A percentile compares a stretch with the other conserved stretches of the same genome.
Conservation (phyloP, 345 rosid genomes). For the Syzygium aqueum region DNA sequence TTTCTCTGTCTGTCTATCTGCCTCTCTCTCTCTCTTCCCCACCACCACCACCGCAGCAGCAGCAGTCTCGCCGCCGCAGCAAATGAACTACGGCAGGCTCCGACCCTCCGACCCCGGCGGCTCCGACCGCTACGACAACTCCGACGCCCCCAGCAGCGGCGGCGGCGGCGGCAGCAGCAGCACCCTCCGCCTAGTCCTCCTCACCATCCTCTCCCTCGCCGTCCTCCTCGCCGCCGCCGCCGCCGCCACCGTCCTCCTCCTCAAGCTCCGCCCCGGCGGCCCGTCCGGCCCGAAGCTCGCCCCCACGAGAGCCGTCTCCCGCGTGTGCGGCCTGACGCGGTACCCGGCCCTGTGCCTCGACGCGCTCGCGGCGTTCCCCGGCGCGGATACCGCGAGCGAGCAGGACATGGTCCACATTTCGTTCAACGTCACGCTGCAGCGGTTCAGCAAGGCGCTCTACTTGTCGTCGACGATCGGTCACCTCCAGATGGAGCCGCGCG, state of each 20-base stretch:
- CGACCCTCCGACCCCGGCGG: slow-evolving; percentile 9
- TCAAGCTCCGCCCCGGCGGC: slow-evolving; percentile 9
- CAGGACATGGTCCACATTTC: slow-evolving; percentile 86
- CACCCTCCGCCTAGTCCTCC: slow-evolving; percentile 29
- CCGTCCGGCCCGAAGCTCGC: background rate
- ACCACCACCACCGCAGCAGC: background rate
- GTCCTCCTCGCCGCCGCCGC: slow-evolving; percentile 55
- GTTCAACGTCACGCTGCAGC: slow-evolving; percentile 86
- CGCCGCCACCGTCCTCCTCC: slow-evolving; percentile 28
- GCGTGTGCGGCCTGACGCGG: slow-evolving; percentile 53
- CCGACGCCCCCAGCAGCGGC: slow-evolving; percentile 1
- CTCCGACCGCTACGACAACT: background rate
- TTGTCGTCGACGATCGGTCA: slow-evolving; percentile 33
- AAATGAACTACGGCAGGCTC: slow-evolving; percentile 26
- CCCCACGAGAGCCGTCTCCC: slow-evolving; percentile 75
- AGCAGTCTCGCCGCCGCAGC: background rate
- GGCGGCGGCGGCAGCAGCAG: background rate
- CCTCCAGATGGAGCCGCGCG: slow-evolving; percentile 50
- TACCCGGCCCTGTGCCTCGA: slow-evolving; percentile 58
- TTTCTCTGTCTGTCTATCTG: background rate
- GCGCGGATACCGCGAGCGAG: slow-evolving; percentile 41
- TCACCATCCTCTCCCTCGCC: slow-evolving; percentile 29
- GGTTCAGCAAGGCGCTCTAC: slow-evolving; percentile 71
- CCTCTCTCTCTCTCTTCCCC: background rate
- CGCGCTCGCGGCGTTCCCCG: slow-evolving; percentile 68